Percentiles rank a stretch among this genome's conserved stretches.
These are phyloP conservation scores for Termitomyces sp. DNA, from an alignment of 768 basidiomycete species.

Conservation along the genomic window DNA sequence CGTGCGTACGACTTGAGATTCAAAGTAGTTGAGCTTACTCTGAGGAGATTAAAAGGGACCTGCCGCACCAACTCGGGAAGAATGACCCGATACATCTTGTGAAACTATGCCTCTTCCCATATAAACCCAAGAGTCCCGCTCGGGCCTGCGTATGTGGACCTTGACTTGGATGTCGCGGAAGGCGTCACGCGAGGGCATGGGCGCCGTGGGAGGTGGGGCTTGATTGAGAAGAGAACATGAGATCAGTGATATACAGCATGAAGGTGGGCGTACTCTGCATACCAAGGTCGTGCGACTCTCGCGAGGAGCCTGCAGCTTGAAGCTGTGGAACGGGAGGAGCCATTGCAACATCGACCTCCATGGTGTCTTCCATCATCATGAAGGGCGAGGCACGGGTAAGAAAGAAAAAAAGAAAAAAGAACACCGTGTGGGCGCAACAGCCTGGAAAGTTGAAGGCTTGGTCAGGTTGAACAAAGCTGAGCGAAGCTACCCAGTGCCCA, in stretches of 20 bases:
- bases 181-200: slow-evolving; percentile 38
- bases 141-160: slow-evolving; percentile 76
- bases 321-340: slow-evolving; percentile 12
- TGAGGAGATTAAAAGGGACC: neutral
- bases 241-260: neutral
- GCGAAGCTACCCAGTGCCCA: neutral
- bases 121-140: slow-evolving; percentile 77
- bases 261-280: slow-evolving; percentile 11
- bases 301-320: slow-evolving; percentile 11
- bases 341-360: slow-evolving; percentile 38
- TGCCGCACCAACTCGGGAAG: slow-evolving; percentile 72
- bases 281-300: slow-evolving; percentile 14
- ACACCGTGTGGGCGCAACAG: neutral
- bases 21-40: neutral
- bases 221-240: neutral
- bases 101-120: slow-evolving; percentile 73
- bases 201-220: slow-evolving; percentile 15
- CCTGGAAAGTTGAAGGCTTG: neutral
- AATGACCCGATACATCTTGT: slow-evolving; percentile 70
- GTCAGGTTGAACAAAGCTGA: neutral
- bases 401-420: neutral
- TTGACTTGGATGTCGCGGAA: slow-evolving; percentile 81
- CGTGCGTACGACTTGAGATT: slow-evolving; percentile 52
- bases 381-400: neutral
- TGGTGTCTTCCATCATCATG: slow-evolving; percentile 36